Base-by-base conservation (phyloP, 2,329 filamentous ascomycete genomes). In the Ophiosphaerella narmari region DNA sequence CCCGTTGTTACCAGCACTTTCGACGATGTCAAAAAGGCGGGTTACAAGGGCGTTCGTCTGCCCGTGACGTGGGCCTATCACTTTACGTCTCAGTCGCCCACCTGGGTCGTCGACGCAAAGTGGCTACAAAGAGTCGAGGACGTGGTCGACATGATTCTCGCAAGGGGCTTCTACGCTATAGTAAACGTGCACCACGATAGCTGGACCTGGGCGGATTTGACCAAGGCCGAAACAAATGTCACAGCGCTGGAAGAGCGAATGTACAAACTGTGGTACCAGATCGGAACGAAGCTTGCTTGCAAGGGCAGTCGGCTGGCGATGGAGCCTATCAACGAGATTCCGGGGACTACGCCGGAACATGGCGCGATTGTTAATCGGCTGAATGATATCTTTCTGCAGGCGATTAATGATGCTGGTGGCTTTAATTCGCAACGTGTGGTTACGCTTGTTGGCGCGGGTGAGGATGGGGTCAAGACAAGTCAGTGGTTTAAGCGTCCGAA, bases 101-200 rank as follows among this genome's bases (percentile, higher is more conserved):
- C 76, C 42, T 86, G 79, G 77, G 80, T 73, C 2, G 77, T 86
- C 16, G 77, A 85, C 53, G 62, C 77, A 0, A 68, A 68, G 0
- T 86, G 82, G 82, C 74, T 86, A 37, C 74, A 83, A 48, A 75
- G 83, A 9, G 82, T 86, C 1, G 79, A 78, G 1, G 78, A 82
- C 29, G 83, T 86, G 1, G 71, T 86, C 8, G 81, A 85, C 55
- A 78, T 81, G 77, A 77, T 82, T 6, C 76, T 80, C 0, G 68
- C 75, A 2, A 74, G 77, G 1, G 80, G 75, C 2, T 66, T 86
- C 4, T 82, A 79, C 49, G 78, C 78, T 0, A 73, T 86, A 23
- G 77, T 84, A 11, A 84, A 86, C 52, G 79, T 82, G 6, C 83
- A 86, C 53, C 83, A 86, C 50, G 82, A 86, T 57, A 81, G 78